A percentile compares a stretch with the other conserved stretches of the same genome.
These are phyloP conservation scores for Pyrenopolyporus hunteri DNA, from an alignment of 495 filamentous ascomycete genomes.

Conservation along the genomic window DNA sequence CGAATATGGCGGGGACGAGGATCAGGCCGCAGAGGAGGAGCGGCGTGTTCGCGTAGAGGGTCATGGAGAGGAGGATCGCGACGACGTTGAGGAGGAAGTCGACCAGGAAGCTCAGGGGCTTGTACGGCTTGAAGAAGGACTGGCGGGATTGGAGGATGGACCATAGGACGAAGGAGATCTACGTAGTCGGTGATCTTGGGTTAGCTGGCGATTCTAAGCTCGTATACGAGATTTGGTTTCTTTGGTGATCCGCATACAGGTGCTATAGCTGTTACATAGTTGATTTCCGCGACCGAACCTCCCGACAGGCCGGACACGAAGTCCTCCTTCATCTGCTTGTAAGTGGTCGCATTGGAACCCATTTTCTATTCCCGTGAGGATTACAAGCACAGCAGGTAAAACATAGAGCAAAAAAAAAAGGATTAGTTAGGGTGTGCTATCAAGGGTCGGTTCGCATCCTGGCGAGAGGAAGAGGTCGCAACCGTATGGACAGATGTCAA, in stretches of 20 bases:
- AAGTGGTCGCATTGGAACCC: constrained; percentile 55
- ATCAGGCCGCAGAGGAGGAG: constrained; percentile 78
- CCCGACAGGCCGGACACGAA: constrained; percentile 95
- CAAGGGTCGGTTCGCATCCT: constrained; percentile 6
- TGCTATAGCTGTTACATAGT: constrained; percentile 79
- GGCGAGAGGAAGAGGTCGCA: not conserved
- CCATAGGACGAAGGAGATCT: constrained; percentile 87
- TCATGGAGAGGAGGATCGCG: constrained; percentile 81
- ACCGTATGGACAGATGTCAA: constrained; percentile 30
- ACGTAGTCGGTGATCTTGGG: constrained; percentile 4
- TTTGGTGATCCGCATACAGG: constrained; percentile 63
- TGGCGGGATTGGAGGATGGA: constrained; percentile 87
- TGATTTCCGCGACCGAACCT: constrained; percentile 83
- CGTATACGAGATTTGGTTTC: not conserved
- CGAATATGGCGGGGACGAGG: constrained; percentile 67
- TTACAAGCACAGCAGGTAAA: not conserved
- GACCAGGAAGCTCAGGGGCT: constrained; percentile 65
- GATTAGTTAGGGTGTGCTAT: constrained; percentile 4
- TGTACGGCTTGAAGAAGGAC: constrained; percentile 80
- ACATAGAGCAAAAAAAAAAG: not conserved
- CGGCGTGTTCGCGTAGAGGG: constrained; percentile 79
- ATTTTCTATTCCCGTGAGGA: constrained; percentile 30
- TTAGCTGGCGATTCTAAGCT: constrained; percentile 6
- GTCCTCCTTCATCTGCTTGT: constrained; percentile 91
- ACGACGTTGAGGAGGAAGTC: constrained; percentile 89